Evolutionary conservation across 371 early-diverging fungal genomes (phyloP), one percentile per base, ranked within the genome.

Genomic region (Umbelopsis sp.): DNA sequence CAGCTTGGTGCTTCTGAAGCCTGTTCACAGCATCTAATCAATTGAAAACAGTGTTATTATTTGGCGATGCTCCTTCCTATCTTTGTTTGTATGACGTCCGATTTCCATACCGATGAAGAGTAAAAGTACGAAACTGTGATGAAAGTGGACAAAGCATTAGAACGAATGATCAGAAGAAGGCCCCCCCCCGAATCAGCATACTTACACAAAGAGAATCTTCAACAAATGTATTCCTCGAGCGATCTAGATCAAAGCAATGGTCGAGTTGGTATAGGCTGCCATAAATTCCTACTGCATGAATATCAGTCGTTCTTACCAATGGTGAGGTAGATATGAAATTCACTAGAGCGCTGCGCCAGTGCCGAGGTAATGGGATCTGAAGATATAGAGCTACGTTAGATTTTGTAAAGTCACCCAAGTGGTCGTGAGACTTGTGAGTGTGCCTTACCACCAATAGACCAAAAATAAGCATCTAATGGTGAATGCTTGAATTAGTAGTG

Each of bases 11-110:
- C 63, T 14, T 57, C 29, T 29, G 35, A 4, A 91, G 87, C 41
- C 92, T 87, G 72, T 91, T 90, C 41, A 91, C 78, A 16, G 93
- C 83, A 76, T 93, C 92, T 86, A 71, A 29, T 7, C 20, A 48
- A 12, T 1, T n/a, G 46, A 24, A 57, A 68, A 24, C 18, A 16
- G 65, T 64, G 22, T 24, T 50, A 48, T 12, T 37, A 66, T 35
- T 29, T 48, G 48, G 20, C 48, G 16, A 12, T n/a, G 18, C 29
- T 29, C 29, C 29, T 29, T 29, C 29, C 4, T 48, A 1, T 48
- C 16, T 48, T 16, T 48, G 20, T 20, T n/a, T 16, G 16, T n/a
- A 20, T 48, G 48, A 62, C 29, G 16, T 63, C 44, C 50, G 65
- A 24, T 32, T 29, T 35, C 52, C 52, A 76, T 83, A 88, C 90